A percentile compares a stretch with the other conserved stretches of the same genome.
Evolutionary conservation across 129 eudicot genomes (phyloP).

Genomic region (Apium graveolens): DNA sequence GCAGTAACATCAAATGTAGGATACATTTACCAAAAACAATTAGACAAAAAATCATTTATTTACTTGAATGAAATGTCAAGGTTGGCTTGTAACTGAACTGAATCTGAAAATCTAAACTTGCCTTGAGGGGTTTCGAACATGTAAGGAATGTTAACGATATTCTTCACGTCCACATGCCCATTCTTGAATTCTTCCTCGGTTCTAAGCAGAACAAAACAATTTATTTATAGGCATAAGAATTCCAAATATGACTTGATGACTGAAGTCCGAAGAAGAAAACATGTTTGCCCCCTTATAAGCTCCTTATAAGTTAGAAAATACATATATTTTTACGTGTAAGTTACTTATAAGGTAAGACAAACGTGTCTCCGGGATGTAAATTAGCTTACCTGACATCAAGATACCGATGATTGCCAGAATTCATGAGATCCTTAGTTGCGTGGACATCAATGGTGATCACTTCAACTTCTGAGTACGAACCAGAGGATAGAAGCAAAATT

Average conservation of each 20-base stretch:
- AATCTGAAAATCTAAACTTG: background rate
- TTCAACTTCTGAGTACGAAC: conserved; percentile 35
- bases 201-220: conserved; percentile 23
- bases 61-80: background rate
- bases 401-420: conserved; percentile 42
- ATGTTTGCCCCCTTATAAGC: too few relatives aligned
- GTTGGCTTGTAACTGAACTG: background rate
- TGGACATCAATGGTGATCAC: conserved; percentile 55
- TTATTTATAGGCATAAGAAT: background rate
- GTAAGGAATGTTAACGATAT: conserved; percentile 61
- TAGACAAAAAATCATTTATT: background rate
- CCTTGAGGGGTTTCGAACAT: conserved; percentile 76
- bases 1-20: conserved; percentile 10
- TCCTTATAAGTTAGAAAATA: too few relatives aligned
- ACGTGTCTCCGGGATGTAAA: background rate
- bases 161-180: conserved; percentile 65
- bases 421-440: conserved; percentile 57
- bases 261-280: too few relatives aligned
- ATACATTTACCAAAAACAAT: too few relatives aligned
- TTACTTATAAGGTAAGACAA: background rate
- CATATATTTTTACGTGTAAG: too few relatives aligned
- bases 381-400: conserved; percentile 73
- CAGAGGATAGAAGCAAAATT: conserved; percentile 22
- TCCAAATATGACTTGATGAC: too few relatives aligned
- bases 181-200: conserved; percentile 87